Percentiles rank a stretch among this genome's conserved stretches.
Evolutionary conservation across 2,329 filamentous ascomycete species (phyloP).

Genomic region (Aspergillus alliaceus): DNA sequence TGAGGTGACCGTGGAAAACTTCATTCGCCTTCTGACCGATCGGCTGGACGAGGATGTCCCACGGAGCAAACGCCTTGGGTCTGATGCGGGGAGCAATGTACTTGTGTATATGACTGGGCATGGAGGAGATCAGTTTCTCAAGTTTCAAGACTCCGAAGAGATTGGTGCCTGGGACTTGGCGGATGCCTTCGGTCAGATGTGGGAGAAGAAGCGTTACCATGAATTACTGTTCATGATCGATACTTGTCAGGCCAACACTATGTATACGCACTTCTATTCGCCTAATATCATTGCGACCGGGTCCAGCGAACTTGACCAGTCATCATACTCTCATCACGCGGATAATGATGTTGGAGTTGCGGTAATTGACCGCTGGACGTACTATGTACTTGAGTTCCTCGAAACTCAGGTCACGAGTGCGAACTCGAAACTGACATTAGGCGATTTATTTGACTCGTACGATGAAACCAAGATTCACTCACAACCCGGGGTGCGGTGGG

Average conservation of each 20-base stretch:
- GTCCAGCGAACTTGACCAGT: slow-evolving; percentile 93
- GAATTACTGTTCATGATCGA: slow-evolving; percentile 99
- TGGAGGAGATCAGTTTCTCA: slow-evolving; percentile 94
- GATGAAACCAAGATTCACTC: slow-evolving; percentile 94
- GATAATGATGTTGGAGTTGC: slow-evolving; percentile 97
- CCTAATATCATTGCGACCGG: slow-evolving; percentile 98
- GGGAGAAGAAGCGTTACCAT: slow-evolving; percentile 99
- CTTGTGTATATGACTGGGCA: slow-evolving; percentile 99
- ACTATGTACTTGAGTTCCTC: slow-evolving; percentile 96
- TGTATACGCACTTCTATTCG: slow-evolving; percentile 98
- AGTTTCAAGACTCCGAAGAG: slow-evolving; percentile 97
- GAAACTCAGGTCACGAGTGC: slow-evolving; percentile 86
- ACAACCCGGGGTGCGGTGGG: slow-evolving; percentile 86
- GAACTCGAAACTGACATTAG: slow-evolving; percentile 83
- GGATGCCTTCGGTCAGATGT: slow-evolving; percentile 99
- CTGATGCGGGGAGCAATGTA: slow-evolving; percentile 94
- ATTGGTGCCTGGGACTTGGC: slow-evolving; percentile 95
- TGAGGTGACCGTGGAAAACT: slow-evolving; percentile 98
- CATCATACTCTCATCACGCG: slow-evolving; percentile 94
- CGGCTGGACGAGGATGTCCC: slow-evolving; percentile 93
- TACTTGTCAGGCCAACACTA: slow-evolving; percentile 98
- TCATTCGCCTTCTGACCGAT: slow-evolving; percentile 92
- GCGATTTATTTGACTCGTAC: slow-evolving; percentile 94
- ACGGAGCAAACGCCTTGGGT: slow-evolving; percentile 87
- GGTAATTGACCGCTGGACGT: slow-evolving; percentile 97